Conservation (phyloP, 441 rosid species). For the Erodium texanum region DNA sequence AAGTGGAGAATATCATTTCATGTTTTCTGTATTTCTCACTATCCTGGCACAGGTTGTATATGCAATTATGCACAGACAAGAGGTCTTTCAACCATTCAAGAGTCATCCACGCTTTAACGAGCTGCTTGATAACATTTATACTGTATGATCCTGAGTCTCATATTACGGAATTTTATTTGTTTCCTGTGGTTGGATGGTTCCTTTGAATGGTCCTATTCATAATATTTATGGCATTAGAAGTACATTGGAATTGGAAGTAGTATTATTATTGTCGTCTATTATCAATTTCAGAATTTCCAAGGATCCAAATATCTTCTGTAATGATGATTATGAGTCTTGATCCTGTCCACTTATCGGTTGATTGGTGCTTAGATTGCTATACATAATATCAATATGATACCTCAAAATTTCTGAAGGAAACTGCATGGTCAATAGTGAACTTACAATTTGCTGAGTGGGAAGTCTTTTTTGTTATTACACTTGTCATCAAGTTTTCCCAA, state of each 20-base stretch:
- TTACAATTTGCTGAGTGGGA: background rate
- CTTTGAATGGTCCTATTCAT: background rate
- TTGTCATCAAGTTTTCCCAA: constrained; percentile 1
- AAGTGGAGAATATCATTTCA: background rate
- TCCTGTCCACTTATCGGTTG: background rate
- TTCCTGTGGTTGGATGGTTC: background rate
- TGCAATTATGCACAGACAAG: constrained; percentile 95
- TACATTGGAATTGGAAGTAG: background rate
- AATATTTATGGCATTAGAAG: background rate
- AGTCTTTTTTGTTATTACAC: background rate
- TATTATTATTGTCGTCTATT: background rate
- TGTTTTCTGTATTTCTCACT: constrained; percentile 8
- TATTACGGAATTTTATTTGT: background rate
- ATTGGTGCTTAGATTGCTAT: background rate
- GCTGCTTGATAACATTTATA: constrained; percentile 87
- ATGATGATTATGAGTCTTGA: background rate
- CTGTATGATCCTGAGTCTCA: constrained; percentile 32
- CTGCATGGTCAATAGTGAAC: background rate
- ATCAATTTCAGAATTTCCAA: background rate
- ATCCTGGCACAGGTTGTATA: constrained; percentile 62
- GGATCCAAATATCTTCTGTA: background rate
- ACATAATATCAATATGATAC: background rate
- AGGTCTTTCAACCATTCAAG: constrained; percentile 87
- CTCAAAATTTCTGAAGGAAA: background rate
- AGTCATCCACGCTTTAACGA: constrained; percentile 85